These are phyloP conservation scores for Nicotiana undulata DNA, from an alignment of 257 asterid genomes.

Conservation along the genomic window DNA sequence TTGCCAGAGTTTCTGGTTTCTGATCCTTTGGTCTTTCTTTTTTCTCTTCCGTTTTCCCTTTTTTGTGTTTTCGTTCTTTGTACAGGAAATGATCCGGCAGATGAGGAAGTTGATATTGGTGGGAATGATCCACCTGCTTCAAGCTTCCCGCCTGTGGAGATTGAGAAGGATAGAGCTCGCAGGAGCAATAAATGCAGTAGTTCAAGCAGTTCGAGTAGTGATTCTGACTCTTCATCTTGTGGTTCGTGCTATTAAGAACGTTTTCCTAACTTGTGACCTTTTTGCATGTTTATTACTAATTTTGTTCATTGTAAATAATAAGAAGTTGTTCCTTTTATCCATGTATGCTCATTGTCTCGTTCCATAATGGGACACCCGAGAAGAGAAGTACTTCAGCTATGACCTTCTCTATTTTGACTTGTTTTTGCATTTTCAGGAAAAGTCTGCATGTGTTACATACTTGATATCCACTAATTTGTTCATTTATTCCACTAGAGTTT, in stretches of 20 bases:
- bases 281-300: neutral
- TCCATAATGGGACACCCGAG: neutral
- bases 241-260: slow-evolving; percentile 33
- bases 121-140: slow-evolving; percentile 60
- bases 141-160: slow-evolving; percentile 50
- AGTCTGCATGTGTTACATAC: neutral
- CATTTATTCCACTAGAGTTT: neutral
- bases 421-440: neutral
- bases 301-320: neutral
- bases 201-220: slow-evolving; percentile 70
- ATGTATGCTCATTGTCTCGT: neutral
- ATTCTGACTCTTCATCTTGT: slow-evolving; percentile 63
- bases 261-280: neutral
- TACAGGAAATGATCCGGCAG: slow-evolving; percentile 38
- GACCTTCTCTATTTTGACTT: neutral
- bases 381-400: neutral
- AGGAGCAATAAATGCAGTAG: slow-evolving; percentile 50
- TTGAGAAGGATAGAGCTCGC: slow-evolving; percentile 41
- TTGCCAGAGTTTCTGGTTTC: neutral
- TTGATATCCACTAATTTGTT: neutral
- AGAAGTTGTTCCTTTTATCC: neutral
- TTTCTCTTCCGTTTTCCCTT: neutral
- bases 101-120: slow-evolving; percentile 77
- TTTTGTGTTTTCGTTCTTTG: neutral
- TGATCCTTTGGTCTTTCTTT: slow-evolving; percentile 1